Base-by-base conservation (phyloP, 768 basidiomycete species). In the Phlebiopsis flavidoalba region DNA sequence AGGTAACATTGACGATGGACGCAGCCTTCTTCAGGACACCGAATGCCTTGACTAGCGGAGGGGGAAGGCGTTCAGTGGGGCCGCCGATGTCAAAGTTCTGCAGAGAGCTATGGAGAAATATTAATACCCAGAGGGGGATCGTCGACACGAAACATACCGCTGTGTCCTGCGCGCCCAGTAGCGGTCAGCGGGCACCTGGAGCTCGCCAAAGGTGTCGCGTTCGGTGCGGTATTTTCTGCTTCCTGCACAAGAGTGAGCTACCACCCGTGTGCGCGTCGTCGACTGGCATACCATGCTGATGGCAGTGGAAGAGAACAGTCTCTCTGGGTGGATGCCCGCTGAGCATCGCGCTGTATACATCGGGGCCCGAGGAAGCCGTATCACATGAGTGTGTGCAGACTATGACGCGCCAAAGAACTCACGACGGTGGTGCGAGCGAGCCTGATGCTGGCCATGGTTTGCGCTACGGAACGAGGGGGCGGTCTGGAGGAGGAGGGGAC, bases 121-220 rank as follows among this genome's bases (percentile, higher is more conserved):
- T 53, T 15, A 31, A 50, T 24, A 31, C 22, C 35, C 5, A 21
- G 40, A 49, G 31, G n/a, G 36, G 47, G 47, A 51, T 24, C 21
- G 12, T 14, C 14, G 17, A n/a, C 14, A 3, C 35, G 8, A 53
- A 15, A 70, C 76, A 22, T 66, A 89, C 91, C 97, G 83, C 71
- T 98, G 96, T 14, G 97, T 99, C n/a, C 75, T 98, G 97, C 17
- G 95, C 95, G 61, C 97, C 94, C 95, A 99, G 76, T 98, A 98
- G 60, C 88, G 84, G 61, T 91, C 87, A 15, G 83, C 83, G 24
- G 91, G 89, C 24, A 99, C 97, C 66, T 90, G 82, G 45, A 99
- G 84, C 62, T 95, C 92, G 36, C 97, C 97, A 72, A 99, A 98
- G 2, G 97, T 98, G 74, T 98, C 97, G 65, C 80, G 87, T 75